Base-by-base conservation (phyloP, 257 asterid species). In the Penstemon eatonii region DNA sequence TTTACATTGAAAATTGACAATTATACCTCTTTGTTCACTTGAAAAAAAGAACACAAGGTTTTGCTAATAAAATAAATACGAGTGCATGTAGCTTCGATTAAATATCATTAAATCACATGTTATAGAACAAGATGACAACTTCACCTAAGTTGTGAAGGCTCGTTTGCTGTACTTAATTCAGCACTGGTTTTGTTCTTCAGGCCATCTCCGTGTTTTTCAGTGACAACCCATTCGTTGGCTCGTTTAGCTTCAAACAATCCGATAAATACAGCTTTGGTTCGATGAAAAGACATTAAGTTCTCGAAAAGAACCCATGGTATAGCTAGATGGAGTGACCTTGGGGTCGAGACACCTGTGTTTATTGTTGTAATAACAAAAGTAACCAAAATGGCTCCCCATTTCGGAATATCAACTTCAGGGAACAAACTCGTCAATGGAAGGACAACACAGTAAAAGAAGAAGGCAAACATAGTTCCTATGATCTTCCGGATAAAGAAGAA, bases 141-240 rank as follows among this genome's bases (percentile, higher is more conserved):
- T 33, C 79, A 90, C 50, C 69, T 77, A 47, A 77, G 68, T 13
- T 78, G 62, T 36, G 80, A 7, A 7, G 84, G 74, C 71, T 70
- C 66, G 44, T 69, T 75, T 39, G 51, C 65, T 55, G 61, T 73
- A 60, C 13, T 18, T 0, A 72, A 58, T 61, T 76, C 83, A n/a
- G 15, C 38, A 8, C 47, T 74, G 7, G 81, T 10, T 70, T 84
- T 89, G 19, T 68, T 68, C 78, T 76, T 82, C 62, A 81, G 66
- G 36, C 81, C 82, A 37, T 85, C 91, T 55, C 95, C 96, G 3
- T 69, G 80, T 80, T 90, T 90, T 74, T 87, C 96, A 0, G 96
- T 87, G 56, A 90, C 96, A 5, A 90, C 82, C 96, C 96, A 90
- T 64, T 90, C 96, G 7, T 87, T 84, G 0, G 81, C 88, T 64